phyloP scores from a whole-genome alignment of 345 rosid genomes.

The Camelina neglecta region DNA sequence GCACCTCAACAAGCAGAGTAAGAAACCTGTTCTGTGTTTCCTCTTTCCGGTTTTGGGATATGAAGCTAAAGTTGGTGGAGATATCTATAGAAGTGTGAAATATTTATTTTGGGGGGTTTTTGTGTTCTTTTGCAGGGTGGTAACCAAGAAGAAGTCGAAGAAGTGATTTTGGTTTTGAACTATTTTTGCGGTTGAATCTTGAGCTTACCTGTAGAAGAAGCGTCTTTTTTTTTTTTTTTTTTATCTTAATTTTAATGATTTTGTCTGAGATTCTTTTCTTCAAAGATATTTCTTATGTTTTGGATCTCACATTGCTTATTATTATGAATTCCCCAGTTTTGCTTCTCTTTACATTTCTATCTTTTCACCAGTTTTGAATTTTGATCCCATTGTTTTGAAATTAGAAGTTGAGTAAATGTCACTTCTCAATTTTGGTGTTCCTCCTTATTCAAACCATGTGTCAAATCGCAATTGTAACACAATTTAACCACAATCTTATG shows the following conservation, averaged over 20 bases:
- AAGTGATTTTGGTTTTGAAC: conserved; percentile 39
- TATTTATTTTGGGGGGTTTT: too few species aligned
- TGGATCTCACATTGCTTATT: conserved; percentile 21
- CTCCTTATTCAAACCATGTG: not conserved
- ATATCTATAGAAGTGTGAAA: too few species aligned
- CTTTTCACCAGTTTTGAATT: not conserved
- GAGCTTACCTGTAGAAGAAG: conserved; percentile 26
- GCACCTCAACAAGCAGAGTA: conserved; percentile 49
- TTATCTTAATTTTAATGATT: not conserved
- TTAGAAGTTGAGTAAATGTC: not conserved
- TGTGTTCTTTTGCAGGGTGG: conserved; percentile 40
- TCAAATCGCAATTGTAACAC: not conserved
- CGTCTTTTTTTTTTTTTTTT: conserved; percentile 24
- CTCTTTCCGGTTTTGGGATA: not conserved
- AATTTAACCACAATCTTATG: not conserved
- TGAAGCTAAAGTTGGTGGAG: not conserved
- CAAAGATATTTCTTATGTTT: not conserved
- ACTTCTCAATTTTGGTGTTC: not conserved
- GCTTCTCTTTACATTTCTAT: not conserved
- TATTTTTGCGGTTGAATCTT: not conserved
- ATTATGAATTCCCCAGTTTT: conserved; percentile 18
- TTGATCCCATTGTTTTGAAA: not conserved
- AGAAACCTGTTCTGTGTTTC: conserved; percentile 22
- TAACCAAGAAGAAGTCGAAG: conserved; percentile 49
- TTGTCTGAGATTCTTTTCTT: conserved; percentile 17